Base-by-base conservation (phyloP, 2,329 filamentous ascomycete genomes). In the Hortaea werneckii region DNA sequence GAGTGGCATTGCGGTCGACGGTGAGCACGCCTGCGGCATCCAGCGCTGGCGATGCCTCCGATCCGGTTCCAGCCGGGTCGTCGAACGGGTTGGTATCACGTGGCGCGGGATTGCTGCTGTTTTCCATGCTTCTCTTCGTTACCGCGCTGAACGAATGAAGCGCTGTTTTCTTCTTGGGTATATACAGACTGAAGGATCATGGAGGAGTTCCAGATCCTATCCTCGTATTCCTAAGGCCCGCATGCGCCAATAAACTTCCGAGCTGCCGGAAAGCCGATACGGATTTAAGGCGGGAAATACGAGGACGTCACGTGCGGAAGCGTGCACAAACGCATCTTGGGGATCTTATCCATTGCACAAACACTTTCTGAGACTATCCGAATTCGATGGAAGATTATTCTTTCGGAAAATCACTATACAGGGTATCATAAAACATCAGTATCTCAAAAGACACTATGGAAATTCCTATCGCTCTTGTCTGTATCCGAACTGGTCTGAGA, bases 1-100 rank as follows among this genome's bases (percentile, higher is more conserved):
- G 65, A 27, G 74, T 78, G 8, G 76, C 77, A 60, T 77, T 74
- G 47, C 74, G 69, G 54, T 75, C 77, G 12, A 82, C 73, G 41
- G 55, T 59, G 43, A 63, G 51, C 26, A 60, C 55, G 28, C 46
- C 47, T 29, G 52, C 41, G 20, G 46, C 37, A 28, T 47, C 43
- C 11, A 44, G 42, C n/a, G 47, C 46, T 35, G 47, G 47, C 41
- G 43, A 38, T 40, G 52, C 53, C 45, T 54, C 50, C 9, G 8
- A 35, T 9, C 9, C 9, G 32, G n/a, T 9, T 29, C 50, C 55
- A 47, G 56, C 52, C 41, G 56, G 56, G 52, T 62, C 59, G 30
- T 55, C 55, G 42, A 63, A 63, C 4, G 60, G 59, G 42, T 63
- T 56, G 37, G 44, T 47, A 13, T 43, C 27, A 40, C 29, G 29